A percentile compares a stretch with the other conserved stretches of the same genome.
These are phyloP conservation scores for Quercus lobata DNA, from an alignment of 331 rosid genomes.

Conservation along the genomic window DNA sequence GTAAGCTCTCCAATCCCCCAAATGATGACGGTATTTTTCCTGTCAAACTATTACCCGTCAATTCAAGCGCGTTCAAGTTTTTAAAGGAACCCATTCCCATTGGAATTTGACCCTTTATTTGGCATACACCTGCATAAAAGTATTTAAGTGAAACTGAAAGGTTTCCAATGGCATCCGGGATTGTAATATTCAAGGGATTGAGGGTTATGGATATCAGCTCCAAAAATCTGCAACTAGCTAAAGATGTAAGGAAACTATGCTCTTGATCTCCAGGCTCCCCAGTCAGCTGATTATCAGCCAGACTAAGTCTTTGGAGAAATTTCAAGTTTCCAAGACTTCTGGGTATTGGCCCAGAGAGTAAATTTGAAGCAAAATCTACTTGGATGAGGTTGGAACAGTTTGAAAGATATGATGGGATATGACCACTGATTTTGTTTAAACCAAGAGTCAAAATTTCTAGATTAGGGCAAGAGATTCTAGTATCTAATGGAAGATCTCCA, in stretches of 20 bases:
- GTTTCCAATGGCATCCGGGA: too few relatives aligned
- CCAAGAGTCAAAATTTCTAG: accelerated
- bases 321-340: not conserved
- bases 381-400: accelerated
- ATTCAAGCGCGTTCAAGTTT: accelerated
- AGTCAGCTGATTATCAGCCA: not conserved
- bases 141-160: too few relatives aligned
- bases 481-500: not conserved
- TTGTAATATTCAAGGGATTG: too few relatives aligned
- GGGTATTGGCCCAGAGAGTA: not conserved
- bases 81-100: not conserved
- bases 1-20: too few relatives aligned
- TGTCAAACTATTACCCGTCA: accelerated
- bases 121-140: accelerated
- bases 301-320: accelerated
- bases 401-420: too few relatives aligned
- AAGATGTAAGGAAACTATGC: not conserved
- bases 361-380: accelerated
- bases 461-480: too few relatives aligned
- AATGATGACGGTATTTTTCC: too few relatives aligned
- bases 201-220: accelerated
- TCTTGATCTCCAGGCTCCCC: not conserved
- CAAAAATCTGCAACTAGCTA: too few relatives aligned
- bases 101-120: not conserved
- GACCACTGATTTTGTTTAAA: accelerated